Conservation (phyloP, 2,329 filamentous ascomycete species). For the Paraphaeosphaeria sporulosa region DNA sequence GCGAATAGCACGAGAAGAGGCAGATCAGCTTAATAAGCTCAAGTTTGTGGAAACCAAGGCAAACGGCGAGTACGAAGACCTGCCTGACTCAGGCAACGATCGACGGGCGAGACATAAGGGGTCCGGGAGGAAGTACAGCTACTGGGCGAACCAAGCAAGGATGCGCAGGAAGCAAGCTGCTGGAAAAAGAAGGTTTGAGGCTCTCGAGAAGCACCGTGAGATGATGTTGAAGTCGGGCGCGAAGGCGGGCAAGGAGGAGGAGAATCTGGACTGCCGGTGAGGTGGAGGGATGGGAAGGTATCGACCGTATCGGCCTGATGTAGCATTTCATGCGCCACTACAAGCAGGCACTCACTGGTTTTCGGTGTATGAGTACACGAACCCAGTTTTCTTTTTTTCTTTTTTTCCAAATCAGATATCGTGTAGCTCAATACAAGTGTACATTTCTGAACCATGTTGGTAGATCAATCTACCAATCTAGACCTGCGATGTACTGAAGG, state of each 20-base stretch:
- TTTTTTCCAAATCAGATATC: neutral
- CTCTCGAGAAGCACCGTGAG: neutral
- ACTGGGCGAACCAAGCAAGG: neutral
- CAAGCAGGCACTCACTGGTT: no score
- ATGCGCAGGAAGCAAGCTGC: neutral
- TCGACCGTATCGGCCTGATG: neutral
- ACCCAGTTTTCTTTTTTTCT: neutral
- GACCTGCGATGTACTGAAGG: constrained; percentile 17
- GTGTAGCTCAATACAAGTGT: neutral
- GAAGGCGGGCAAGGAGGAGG: neutral
- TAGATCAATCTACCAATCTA: neutral
- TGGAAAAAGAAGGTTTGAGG: neutral
- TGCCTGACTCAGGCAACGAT: neutral
- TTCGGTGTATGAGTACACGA: neutral
- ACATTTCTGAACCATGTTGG: neutral
- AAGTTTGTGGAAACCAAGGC: neutral
- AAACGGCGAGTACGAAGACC: neutral
- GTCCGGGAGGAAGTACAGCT: neutral
- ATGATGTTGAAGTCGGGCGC: neutral
- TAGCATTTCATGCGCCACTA: neutral
- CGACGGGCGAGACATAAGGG: neutral
- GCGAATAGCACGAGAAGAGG: neutral
- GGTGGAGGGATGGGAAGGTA: neutral
- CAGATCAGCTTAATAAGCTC: neutral
- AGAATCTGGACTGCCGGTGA: neutral